phyloP scores from a whole-genome alignment of 305 asterid genomes.

The Monarda citriodora region DNA sequence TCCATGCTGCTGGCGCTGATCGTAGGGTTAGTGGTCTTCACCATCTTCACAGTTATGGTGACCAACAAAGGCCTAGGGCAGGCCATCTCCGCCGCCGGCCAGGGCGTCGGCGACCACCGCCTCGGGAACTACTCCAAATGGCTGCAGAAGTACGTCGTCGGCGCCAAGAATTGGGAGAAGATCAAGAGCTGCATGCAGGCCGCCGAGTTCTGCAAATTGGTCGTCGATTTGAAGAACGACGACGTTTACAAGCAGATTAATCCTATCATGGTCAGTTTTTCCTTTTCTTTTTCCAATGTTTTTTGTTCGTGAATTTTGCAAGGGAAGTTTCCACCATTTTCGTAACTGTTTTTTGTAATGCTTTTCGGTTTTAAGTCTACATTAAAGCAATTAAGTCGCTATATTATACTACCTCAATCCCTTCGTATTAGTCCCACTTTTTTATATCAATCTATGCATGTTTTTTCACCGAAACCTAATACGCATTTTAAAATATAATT shows the following conservation, averaged over 20 bases:
- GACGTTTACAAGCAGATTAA: constrained; percentile 23
- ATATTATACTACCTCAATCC: no score
- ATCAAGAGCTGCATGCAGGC: constrained; percentile 71
- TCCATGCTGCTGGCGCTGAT: constrained; percentile 41
- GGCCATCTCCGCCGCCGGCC: constrained; percentile 39
- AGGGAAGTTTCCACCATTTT: no score
- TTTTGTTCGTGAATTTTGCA: no score
- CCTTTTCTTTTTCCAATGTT: no score
- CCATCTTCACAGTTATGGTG: constrained; percentile 57
- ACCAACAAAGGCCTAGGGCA: constrained; percentile 57
- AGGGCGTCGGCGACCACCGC: constrained; percentile 39
- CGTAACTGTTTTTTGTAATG: no score
- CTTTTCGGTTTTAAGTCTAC: no score
- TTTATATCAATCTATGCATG: no score
- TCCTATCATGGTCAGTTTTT: constrained; percentile 44
- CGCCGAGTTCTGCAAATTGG: constrained; percentile 34
- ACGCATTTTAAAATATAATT: no score
- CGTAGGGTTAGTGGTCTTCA: constrained; percentile 39
- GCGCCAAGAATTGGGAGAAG: constrained; percentile 55
- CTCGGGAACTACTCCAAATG: constrained; percentile 78
- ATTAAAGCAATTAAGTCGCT: no score
- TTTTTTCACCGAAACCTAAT: no score
- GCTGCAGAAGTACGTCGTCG: constrained; percentile 64
- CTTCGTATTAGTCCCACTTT: no score
- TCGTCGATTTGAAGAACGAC: constrained; percentile 9